A percentile compares a stretch with the other conserved stretches of the same genome.
Conservation (phyloP, 1,284 basidiomycete species). For the Boletus sp. region DNA sequence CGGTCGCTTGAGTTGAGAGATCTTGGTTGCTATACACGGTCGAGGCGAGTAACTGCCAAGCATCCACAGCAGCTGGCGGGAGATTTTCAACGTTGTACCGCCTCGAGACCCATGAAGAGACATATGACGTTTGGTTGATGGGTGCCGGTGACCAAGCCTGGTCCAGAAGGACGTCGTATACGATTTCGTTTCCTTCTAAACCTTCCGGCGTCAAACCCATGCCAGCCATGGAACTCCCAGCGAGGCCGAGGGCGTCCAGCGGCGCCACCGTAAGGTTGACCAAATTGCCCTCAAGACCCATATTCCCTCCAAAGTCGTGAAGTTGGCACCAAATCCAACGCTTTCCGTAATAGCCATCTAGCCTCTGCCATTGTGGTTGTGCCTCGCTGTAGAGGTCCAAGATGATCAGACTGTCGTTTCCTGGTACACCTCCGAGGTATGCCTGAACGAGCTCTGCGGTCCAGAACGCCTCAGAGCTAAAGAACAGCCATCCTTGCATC, state of each 20-base stretch:
- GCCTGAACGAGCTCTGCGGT: slow-evolving; percentile 38
- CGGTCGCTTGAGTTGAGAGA: slow-evolving; percentile 34
- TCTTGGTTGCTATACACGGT: slow-evolving; percentile 41
- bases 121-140: slow-evolving; percentile 33
- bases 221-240: slow-evolving; percentile 37
- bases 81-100: slow-evolving; percentile 34
- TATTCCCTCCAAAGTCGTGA: slow-evolving; percentile 42
- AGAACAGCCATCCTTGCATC: slow-evolving; percentile 47
- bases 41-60: slow-evolving; percentile 38
- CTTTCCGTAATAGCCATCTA: slow-evolving; percentile 39
- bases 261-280: slow-evolving; percentile 35
- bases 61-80: slow-evolving; percentile 29
- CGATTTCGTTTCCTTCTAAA: slow-evolving; percentile 43
- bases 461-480: slow-evolving; percentile 36
- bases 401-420: slow-evolving; percentile 39
- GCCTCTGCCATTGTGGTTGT: slow-evolving; percentile 41
- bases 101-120: slow-evolving; percentile 35
- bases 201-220: slow-evolving; percentile 43
- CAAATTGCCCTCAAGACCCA: slow-evolving; percentile 42
- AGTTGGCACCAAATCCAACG: slow-evolving; percentile 46
- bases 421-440: slow-evolving; percentile 38
- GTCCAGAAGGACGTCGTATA: slow-evolving; percentile 43
- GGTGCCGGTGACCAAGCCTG: slow-evolving; percentile 38
- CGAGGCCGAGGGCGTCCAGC: slow-evolving; percentile 30
- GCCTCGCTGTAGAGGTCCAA: slow-evolving; percentile 44